phyloP scores from a whole-genome alignment of 192 early-diverging fungal genomes.

The Obelidium mucronatum region DNA sequence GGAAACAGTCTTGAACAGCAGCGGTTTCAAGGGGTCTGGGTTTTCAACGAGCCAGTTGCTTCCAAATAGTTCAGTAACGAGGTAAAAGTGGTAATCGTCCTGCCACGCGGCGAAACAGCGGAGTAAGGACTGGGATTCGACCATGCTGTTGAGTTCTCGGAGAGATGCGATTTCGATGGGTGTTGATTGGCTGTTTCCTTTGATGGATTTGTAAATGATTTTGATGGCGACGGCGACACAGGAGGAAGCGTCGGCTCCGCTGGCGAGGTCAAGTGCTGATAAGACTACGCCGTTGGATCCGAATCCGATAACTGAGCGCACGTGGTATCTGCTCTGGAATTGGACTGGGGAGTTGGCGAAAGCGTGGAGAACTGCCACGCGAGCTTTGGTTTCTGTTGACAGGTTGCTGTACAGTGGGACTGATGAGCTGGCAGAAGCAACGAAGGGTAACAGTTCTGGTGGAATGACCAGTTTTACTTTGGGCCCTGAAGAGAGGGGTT shows the following conservation, averaged over 20 bases:
- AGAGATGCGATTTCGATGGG: constrained; percentile 19
- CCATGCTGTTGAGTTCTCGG: background rate
- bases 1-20: constrained; percentile 1
- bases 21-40: constrained; percentile 1
- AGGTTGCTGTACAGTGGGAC: background rate
- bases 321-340: background rate
- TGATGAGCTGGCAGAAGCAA: background rate
- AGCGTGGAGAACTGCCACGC: constrained; percentile 12
- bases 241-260: background rate
- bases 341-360: constrained; percentile 3
- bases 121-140: background rate
- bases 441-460: background rate
- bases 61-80: constrained; percentile 40
- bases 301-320: constrained; percentile 25
- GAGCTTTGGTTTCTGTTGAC: constrained; percentile 10
- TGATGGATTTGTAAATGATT: constrained; percentile 27
- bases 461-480: background rate
- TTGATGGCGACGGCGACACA: constrained; percentile 39
- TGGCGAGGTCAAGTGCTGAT: background rate
- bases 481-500: background rate
- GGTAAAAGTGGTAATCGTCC: constrained; percentile 33
- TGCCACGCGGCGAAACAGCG: constrained; percentile 9
- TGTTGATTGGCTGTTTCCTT: background rate
- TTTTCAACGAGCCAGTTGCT: background rate
- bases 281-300: constrained; percentile 36